Conservation (phyloP, 306 rosid species). For the Rubus parviflorus region DNA sequence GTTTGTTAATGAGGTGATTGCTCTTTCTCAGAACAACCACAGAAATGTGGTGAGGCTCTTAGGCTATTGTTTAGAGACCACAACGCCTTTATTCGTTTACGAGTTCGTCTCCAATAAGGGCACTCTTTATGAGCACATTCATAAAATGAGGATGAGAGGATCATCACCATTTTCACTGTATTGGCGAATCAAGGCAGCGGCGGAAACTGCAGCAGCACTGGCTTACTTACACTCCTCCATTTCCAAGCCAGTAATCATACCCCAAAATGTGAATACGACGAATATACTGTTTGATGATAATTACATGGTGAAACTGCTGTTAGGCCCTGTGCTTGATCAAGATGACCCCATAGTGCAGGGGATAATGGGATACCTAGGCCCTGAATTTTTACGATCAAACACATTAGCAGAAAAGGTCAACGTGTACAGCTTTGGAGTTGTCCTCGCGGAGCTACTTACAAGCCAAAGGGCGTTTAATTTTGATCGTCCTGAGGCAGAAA, state of each 20-base stretch:
- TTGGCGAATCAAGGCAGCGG: background rate
- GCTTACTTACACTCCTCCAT: constrained; percentile 6
- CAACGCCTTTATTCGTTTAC: background rate
- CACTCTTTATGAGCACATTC: background rate
- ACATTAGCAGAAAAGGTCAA: constrained; percentile 7
- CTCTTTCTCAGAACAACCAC: constrained; percentile 25
- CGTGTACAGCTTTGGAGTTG: constrained; percentile 26
- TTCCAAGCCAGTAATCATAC: constrained; percentile 11
- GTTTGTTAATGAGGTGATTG: constrained; percentile 12
- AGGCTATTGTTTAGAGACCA: constrained; percentile 19
- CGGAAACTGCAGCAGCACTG: background rate
- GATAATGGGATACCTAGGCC: background rate
- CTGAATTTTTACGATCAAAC: constrained; percentile 6
- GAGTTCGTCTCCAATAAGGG: background rate
- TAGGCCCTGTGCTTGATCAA: too few relatives aligned
- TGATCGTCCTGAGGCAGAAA: background rate
- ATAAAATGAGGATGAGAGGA: background rate
- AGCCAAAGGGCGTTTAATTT: background rate
- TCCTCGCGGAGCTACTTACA: constrained; percentile 5
- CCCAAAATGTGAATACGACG: constrained; percentile 2
- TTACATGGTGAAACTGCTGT: constrained; percentile 3
- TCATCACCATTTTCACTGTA: background rate
- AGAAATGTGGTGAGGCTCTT: constrained; percentile 18
- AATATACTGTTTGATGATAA: constrained; percentile 14
- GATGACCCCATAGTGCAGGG: too few relatives aligned